These are phyloP conservation scores for Aspergillus fumigatiaffinis DNA, from an alignment of 2,329 filamentous ascomycete species.

Conservation along the genomic window DNA sequence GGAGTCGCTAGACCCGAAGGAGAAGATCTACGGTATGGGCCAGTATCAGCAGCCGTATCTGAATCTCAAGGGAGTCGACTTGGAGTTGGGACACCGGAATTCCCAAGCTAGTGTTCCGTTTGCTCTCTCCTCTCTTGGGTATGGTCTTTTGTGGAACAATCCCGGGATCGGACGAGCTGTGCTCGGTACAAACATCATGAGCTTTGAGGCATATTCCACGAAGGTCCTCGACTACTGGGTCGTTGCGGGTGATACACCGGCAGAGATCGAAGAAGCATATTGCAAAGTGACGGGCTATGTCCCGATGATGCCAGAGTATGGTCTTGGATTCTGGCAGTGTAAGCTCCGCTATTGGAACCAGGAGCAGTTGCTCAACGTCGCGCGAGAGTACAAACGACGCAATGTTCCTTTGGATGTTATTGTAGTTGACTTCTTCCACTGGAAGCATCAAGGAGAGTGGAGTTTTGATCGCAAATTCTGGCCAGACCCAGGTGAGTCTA, in stretches of 20 bases:
- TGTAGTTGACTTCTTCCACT: slow-evolving; percentile 67
- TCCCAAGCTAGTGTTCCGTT: slow-evolving; percentile 65
- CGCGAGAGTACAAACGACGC: slow-evolving; percentile 55
- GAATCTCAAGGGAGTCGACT: slow-evolving; percentile 59
- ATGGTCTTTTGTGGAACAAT: slow-evolving; percentile 65
- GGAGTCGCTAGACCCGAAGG: slow-evolving; percentile 51
- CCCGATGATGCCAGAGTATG: slow-evolving; percentile 67
- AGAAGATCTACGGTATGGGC: slow-evolving; percentile 66
- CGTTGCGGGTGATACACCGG: slow-evolving; percentile 54
- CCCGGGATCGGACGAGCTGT: slow-evolving; percentile 59
- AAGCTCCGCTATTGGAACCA: slow-evolving; percentile 64
- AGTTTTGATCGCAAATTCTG: slow-evolving; percentile 61
- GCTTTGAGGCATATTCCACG: slow-evolving; percentile 59
- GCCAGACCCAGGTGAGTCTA: slow-evolving; percentile 55
- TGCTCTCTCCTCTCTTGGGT: slow-evolving; percentile 56
- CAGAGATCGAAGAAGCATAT: slow-evolving; percentile 56
- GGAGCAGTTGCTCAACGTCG: slow-evolving; percentile 58
- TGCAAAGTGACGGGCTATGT: slow-evolving; percentile 55
- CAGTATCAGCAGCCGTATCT: slow-evolving; percentile 64
- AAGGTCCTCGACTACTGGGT: slow-evolving; percentile 62
- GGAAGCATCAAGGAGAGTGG: slow-evolving; percentile 65
- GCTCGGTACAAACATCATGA: slow-evolving; percentile 58
- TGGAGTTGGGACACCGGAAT: slow-evolving; percentile 64
- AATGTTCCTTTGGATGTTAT: slow-evolving; percentile 60
- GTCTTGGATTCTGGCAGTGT: slow-evolving; percentile 66